phyloP scores from a whole-genome alignment of 345 rosid genomes.

The Camelina neglecta region DNA sequence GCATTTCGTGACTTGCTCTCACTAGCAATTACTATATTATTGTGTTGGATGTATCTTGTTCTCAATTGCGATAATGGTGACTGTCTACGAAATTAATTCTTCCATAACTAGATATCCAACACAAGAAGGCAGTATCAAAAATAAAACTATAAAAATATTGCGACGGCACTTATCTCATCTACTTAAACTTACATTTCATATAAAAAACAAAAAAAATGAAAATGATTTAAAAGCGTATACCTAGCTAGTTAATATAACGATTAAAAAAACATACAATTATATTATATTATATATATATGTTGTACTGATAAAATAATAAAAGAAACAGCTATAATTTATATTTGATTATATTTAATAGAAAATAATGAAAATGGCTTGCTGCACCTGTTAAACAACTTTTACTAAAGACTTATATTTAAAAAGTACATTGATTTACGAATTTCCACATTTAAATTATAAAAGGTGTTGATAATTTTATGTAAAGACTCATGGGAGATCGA shows the following conservation, averaged over 20 bases:
- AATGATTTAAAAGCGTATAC: background rate
- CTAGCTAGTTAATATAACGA: background rate
- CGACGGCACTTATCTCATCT: too few relatives aligned
- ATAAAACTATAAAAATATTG: too few relatives aligned
- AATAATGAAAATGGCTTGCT: slow-evolving; percentile 1
- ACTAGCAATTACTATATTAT: too few relatives aligned
- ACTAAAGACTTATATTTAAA: background rate
- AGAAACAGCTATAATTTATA: background rate
- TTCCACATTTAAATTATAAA: slow-evolving; percentile 35
- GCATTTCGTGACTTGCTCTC: background rate
- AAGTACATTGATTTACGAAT: slow-evolving; percentile 27
- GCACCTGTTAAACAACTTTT: background rate
- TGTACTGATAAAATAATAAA: background rate
- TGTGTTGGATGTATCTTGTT: too few relatives aligned
- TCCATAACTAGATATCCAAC: background rate
- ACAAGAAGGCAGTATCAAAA: too few relatives aligned
- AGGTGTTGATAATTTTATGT: background rate
- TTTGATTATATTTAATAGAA: too few relatives aligned
- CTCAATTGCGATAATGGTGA: too few relatives aligned
- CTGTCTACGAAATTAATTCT: too few relatives aligned
- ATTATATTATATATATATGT: background rate
- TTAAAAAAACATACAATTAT: too few relatives aligned
- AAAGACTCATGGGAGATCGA: slow-evolving; percentile 38
- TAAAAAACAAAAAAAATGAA: too few relatives aligned
- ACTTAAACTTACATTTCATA: too few relatives aligned